Evolutionary conservation across 176 grass and related monocot species (phyloP).

Genomic region (Zizania latifolia): DNA sequence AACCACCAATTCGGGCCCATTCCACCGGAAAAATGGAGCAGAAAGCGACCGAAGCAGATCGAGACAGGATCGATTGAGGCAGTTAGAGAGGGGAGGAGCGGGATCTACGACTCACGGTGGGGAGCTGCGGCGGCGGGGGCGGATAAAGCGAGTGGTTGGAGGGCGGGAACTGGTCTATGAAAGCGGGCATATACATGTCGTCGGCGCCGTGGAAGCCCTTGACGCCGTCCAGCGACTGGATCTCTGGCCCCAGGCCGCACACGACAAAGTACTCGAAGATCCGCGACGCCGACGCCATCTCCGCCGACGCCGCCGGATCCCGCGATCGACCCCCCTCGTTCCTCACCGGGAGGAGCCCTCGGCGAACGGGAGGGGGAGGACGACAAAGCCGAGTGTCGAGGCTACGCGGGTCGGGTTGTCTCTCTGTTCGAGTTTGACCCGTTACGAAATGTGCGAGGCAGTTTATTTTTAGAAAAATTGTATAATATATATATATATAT

Average conservation of each 20-base stretch:
- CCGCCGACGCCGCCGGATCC: not conserved
- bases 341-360: conserved; percentile 7
- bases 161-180: conserved; percentile 80
- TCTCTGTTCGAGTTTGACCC: no score
- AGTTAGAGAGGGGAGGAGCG: conserved; percentile 15
- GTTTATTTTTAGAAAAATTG: no score
- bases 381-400: no score
- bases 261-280: conserved; percentile 99
- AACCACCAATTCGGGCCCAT: not conserved
- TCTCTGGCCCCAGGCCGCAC: conserved; percentile 94
- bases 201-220: conserved; percentile 74
- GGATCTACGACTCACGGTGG: conserved; percentile 84
- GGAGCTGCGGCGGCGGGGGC: conserved; percentile 84
- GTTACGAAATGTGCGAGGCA: no score
- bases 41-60: not conserved
- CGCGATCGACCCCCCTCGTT: conserved; percentile 1
- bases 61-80: conserved; percentile 21
- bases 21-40: not conserved
- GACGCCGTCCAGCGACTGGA: conserved; percentile 66
- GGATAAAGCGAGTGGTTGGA: conserved; percentile 80
- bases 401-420: no score
- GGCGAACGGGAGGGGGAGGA: no score
- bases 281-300: conserved; percentile 35
- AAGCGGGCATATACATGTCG: conserved; percentile 81
- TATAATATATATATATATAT: no score